Evolutionary conservation across 176 grass and related monocot species (phyloP), one percentile per base, ranked within the genome.

Genomic region (Musa beccarii): DNA sequence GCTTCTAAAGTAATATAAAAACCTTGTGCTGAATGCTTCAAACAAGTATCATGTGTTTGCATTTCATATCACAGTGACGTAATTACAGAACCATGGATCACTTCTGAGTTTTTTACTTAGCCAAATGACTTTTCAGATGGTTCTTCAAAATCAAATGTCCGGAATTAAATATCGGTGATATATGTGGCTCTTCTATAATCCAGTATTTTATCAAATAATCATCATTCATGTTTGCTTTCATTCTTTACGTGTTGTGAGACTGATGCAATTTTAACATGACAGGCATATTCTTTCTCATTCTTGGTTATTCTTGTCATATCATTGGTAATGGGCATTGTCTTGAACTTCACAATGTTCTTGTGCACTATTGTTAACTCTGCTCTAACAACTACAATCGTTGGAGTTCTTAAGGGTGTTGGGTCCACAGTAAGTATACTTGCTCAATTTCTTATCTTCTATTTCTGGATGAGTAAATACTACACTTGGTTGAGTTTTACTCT

Each of bases 341-440:
- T 98, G 11, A 98, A 98, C 75, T 98, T 74, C 75, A 98, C 94
- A 26, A 98, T 98, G 94, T 98, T 98, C 51, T 90, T 85, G 86
- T 98, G 94, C 86, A 98, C 94, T 1, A 87, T 98, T 10, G 90
- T 98, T 51, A 98, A 98, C 79, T 98, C 94, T 55, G 94, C 94
- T 54, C 83, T 98, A 34, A 98, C 94, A 11, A 98, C 94, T 26
- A 98, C 94, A 66, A 93, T 98, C 79, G 90, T 98, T 21, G 94
- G 94, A 62, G 94, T 98, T 78, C 94, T 98, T 20, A 98, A 98
- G 82, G 94, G 94, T 7, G 94, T 98, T 0, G 94, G 84, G 0
- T 98, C 94, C 19, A 93, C 94, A 7, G 94, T 98, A 85, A 91
- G 75, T 67, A 76, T 81, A 13, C 1, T 8, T 1, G 76, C 53